Evolutionary conservation across 768 basidiomycete genomes (phyloP), one percentile per base, ranked within the genome.

Genomic region (Pholiota conissans): DNA sequence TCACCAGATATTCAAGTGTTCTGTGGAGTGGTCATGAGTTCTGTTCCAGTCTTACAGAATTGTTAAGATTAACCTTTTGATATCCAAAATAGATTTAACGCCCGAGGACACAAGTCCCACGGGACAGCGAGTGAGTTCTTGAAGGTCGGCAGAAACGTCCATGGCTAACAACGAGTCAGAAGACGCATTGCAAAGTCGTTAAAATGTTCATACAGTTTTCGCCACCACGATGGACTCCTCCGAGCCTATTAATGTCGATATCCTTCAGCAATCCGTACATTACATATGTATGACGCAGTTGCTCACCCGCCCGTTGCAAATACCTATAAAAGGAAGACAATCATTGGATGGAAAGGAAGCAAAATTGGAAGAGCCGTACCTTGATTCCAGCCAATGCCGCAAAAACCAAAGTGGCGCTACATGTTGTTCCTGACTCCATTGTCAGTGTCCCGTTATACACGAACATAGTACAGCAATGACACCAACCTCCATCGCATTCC

Each of bases 141-240:
- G 87, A 14, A 99, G 78, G 69, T 99, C 96, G 14, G 96, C 94
- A 14, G 96, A 98, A 27, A 99, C 77, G 66, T 99, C 96, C 85
- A 98, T 85, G 16, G 92, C 93, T 97, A 34, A 63, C 9, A 20
- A 37, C 22, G 49, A 18, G 27, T 49, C 24, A 58, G 13, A 56
- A 14, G 56, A 27, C n/a, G 10, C 18, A 2, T 51, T 52, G n/a
- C 22, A 49, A 22, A 30, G 51, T 3, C 10, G 10, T 18, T 56
- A 20, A 18, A 26, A 13, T 22, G 32, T 34, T 66, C 71, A 54
- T 56, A 81, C 80, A 75, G 28, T 68, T 74, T 62, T 78, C 74
- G 55, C 71, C 77, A 27, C 77, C 93, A 76, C 62, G 79, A 77
- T 77, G 73, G 27, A 74, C 73, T 18, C 73, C 73, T 20, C 73